Conservation (phyloP, 495 filamentous ascomycete species). For the Diplogelasinospora grovesii region DNA sequence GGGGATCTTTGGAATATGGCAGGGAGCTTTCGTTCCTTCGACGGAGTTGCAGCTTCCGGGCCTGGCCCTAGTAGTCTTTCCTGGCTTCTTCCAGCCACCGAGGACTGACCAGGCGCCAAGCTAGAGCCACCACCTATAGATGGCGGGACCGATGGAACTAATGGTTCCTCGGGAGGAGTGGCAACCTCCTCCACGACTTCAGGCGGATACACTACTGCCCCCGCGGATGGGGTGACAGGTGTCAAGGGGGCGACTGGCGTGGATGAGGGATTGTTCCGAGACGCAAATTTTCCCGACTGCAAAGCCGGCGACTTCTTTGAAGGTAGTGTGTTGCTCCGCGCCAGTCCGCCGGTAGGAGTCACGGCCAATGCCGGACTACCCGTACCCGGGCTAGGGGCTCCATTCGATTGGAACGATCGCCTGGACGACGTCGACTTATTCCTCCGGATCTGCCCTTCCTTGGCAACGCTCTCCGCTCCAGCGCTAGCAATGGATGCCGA, state of each 20-base stretch:
- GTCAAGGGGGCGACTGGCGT: conserved; percentile 28
- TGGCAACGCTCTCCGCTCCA: conserved; percentile 77
- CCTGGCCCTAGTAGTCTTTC: conserved; percentile 39
- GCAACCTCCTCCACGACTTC: conserved; percentile 21
- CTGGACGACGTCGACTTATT: conserved; percentile 70
- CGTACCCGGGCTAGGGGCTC: conserved; percentile 63
- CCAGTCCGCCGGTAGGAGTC: conserved; percentile 61
- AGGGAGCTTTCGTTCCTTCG: conserved; percentile 60
- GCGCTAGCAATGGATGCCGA: conserved; percentile 83
- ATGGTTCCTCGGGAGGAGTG: conserved; percentile 16
- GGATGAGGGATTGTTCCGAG: conserved; percentile 21
- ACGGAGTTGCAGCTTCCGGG: conserved; percentile 53
- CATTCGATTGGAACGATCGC: conserved; percentile 65
- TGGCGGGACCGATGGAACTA: conserved; percentile 1
- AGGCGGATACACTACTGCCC: conserved; percentile 13
- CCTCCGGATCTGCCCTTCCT: conserved; percentile 66
- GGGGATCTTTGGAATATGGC: conserved; percentile 66
- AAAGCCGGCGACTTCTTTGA: conserved; percentile 80
- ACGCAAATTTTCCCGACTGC: conserved; percentile 44
- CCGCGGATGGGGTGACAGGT: conserved; percentile 15
- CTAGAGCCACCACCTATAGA: conserved; percentile 13
- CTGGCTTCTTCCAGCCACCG: conserved; percentile 37
- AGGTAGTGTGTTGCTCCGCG: conserved; percentile 92
- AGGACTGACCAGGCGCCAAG: conserved; percentile 7
- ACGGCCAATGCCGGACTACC: conserved; percentile 55